These are phyloP conservation scores for Scleromitrula shiraiana DNA, from an alignment of 2,329 filamentous ascomycete genomes.

Conservation along the genomic window DNA sequence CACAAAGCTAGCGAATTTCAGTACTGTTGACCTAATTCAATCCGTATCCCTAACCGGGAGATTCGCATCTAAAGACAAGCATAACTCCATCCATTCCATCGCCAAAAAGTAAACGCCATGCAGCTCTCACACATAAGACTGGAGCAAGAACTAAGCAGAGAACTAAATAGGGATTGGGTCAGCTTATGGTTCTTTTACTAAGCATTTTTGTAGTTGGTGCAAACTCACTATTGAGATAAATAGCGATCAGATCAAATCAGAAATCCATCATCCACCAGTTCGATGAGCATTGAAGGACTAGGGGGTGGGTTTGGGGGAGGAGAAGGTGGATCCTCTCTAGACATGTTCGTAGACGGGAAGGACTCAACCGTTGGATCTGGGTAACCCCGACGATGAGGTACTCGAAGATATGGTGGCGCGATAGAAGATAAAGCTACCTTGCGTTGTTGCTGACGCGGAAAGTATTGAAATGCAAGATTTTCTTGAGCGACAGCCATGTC, in stretches of 20 bases:
- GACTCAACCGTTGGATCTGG: background rate
- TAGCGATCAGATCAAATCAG: conserved; percentile 4
- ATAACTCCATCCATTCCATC: background rate
- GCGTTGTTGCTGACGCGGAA: background rate
- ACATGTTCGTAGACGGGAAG: conserved; percentile 19
- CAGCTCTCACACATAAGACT: background rate
- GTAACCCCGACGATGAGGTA: background rate
- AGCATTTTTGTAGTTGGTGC: background rate
- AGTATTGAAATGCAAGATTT: background rate
- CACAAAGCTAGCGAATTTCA: too few species aligned
- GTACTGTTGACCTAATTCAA: background rate
- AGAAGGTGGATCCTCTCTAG: conserved; percentile 33
- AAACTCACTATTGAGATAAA: conserved; percentile 11
- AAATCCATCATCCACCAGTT: conserved; percentile 4
- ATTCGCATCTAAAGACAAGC: background rate
- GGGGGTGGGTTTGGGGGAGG: conserved; percentile 35
- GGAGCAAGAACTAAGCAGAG: background rate
- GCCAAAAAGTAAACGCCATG: background rate
- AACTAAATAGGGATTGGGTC: too few species aligned
- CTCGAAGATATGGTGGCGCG: background rate
- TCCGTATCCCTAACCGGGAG: background rate
- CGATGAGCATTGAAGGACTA: conserved; percentile 25
- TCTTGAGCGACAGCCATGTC: conserved; percentile 2
- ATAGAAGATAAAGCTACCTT: background rate
- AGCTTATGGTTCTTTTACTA: too few species aligned